Conservation (phyloP, 805 yeast species). For the Kodamaea restingae region DNA sequence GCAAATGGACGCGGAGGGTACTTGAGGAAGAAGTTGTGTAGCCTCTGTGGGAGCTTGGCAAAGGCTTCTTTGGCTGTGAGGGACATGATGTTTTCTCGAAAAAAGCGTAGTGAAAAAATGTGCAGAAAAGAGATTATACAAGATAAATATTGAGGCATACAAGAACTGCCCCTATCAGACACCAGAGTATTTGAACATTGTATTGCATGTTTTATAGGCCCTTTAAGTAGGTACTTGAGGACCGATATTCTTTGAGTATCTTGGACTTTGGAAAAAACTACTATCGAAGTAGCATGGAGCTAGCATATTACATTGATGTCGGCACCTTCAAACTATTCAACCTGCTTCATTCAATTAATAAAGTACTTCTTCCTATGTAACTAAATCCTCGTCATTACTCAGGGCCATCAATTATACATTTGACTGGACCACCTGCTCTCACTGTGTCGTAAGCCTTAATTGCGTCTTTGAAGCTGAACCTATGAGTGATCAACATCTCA, state of each 20-base stretch:
- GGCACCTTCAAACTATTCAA: too few relatives aligned
- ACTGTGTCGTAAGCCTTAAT: conserved; percentile 70
- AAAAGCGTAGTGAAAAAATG: neutral
- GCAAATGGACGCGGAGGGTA: conserved; percentile 84
- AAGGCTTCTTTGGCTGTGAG: conserved; percentile 44
- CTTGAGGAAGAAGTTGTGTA: conserved; percentile 70
- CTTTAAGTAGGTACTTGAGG: too few relatives aligned
- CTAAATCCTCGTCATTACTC: conserved; percentile 19
- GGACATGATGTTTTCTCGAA: conserved; percentile 16
- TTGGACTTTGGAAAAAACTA: too few relatives aligned
- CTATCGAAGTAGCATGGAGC: too few relatives aligned
- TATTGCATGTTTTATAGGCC: too few relatives aligned
- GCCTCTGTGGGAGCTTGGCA: conserved; percentile 59
- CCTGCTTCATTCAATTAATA: neutral
- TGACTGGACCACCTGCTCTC: conserved; percentile 68
- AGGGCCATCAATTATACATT: conserved; percentile 82
- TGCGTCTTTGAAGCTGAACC: conserved; percentile 68
- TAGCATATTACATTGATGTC: too few relatives aligned
- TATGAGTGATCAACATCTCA: conserved; percentile 67
- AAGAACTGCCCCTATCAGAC: too few relatives aligned
- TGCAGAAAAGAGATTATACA: neutral
- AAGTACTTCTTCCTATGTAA: neutral
- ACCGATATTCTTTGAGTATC: too few relatives aligned
- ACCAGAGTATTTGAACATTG: too few relatives aligned
- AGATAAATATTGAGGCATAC: neutral